Evolutionary conservation across 129 eudicot genomes (phyloP).

Genomic region (Scalesia atractyloides): DNA sequence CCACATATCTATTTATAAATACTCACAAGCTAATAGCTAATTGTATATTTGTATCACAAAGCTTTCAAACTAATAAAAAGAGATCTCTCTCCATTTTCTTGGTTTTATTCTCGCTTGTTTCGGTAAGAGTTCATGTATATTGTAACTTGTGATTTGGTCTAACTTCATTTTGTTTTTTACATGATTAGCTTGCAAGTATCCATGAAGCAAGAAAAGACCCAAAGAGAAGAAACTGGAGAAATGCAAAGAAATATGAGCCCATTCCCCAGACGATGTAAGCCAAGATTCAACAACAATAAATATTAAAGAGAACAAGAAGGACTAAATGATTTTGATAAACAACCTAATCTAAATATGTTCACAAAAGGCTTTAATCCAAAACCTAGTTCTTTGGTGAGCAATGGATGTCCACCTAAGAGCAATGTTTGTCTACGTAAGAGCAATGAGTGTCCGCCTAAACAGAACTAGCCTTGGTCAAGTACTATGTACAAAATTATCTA

Average conservation of each 20-base stretch:
- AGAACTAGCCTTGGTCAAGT: not conserved
- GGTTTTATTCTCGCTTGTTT: no score
- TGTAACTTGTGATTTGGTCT: no score
- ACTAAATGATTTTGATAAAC: not conserved
- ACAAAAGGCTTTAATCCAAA: not conserved
- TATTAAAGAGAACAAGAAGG: not conserved
- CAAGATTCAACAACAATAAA: slow-evolving; percentile 7
- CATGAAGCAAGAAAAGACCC: slow-evolving; percentile 3
- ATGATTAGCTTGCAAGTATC: no score
- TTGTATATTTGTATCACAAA: no score
- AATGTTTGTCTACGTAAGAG: not conserved
- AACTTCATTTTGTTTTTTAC: no score
- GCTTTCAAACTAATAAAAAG: no score
- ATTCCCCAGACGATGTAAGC: slow-evolving; percentile 36
- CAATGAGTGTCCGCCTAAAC: slow-evolving; percentile 20
- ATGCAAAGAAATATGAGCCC: slow-evolving; percentile 47
- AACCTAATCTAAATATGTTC: not conserved
- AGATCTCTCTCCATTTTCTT: no score
- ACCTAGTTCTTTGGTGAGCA: no score
- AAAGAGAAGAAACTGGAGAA: slow-evolving; percentile 40
- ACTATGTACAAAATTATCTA: not conserved
- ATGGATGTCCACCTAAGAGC: not conserved
- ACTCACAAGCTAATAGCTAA: no score
- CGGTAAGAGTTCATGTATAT: no score
- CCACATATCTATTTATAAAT: no score